Evolutionary conservation across 1,139 yeast genomes (phyloP), one percentile per base, ranked within the genome.

Genomic region (Schwanniomyces etchellsii): DNA sequence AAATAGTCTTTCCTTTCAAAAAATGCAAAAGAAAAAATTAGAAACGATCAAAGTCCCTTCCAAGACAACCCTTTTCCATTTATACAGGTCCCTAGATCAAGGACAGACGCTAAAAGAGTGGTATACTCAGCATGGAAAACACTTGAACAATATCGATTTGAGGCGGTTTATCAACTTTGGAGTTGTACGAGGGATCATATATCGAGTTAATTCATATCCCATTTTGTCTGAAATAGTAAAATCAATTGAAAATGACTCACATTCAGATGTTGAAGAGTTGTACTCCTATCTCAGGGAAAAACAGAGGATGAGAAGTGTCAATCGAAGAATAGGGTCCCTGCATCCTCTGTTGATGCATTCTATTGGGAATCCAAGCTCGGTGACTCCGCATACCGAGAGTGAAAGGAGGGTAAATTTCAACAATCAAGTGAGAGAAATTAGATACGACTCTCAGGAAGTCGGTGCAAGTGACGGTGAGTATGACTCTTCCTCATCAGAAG

Each of bases 121-220:
- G 97, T 84, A 77, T 49, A 34, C 56, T 2, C 67, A 76, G 38
- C 82, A 93, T 48, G 68, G 66, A 24, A 70, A 73, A 28, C 57
- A 64, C 5, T 57, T 93, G 18, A 58, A 46, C 13, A 73, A 76
- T 42, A 75, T 93, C 25, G 98, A 93, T 52, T 65, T 91, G 2
- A 64, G 97, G 37, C 60, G 95, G 30, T 85, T 93, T 46, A 65
- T 91, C 11, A 78, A 88, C 17, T 93, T 89, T 63, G 99, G 98
- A 0, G 70, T 86, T 3, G 63, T 86, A 23, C 73, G 86, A 39
- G 88, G 94, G 1, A 52, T 93, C 5, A 80, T 93, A 12, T 88
- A 88, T 51, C 60, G 97, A 31, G 84, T 88, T 1, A 73, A 83
- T 37, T 65, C 86, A 9, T 85, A 77, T 48, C 96, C 97, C 0